Percentiles rank a stretch among this genome's conserved stretches.
Conservation (phyloP, 345 rosid species). For the Erodium maritimum region DNA sequence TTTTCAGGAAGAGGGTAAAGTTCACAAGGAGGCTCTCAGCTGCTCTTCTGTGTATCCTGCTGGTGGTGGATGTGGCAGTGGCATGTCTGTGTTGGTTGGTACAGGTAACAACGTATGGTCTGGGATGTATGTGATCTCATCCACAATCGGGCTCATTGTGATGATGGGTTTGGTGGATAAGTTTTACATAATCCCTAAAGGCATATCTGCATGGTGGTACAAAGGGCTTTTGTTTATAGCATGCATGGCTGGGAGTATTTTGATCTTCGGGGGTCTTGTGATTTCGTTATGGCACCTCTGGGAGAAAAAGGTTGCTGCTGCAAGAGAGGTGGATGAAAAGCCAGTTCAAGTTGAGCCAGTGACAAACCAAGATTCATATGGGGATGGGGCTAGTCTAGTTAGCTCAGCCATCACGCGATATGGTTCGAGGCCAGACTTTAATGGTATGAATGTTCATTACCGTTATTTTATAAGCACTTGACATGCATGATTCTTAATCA, state of each 20-base stretch:
- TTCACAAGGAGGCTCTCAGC: neutral
- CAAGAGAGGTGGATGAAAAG: too few species aligned
- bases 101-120: constrained; percentile 67
- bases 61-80: neutral
- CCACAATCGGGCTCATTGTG: constrained; percentile 46
- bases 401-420: constrained; percentile 10
- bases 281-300: constrained; percentile 61
- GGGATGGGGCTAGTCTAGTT: too few species aligned
- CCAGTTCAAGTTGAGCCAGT: neutral
- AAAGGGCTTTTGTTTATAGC: constrained; percentile 54
- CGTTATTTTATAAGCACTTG: neutral
- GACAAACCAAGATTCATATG: constrained; percentile 18
- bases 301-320: constrained; percentile 16
- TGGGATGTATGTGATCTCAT: constrained; percentile 46
- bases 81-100: constrained; percentile 72
- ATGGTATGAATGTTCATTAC: too few species aligned
- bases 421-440: constrained; percentile 78
- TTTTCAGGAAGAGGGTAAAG: constrained; percentile 73
- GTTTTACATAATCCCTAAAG: constrained; percentile 44
- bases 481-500: neutral
- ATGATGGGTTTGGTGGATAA: constrained; percentile 33
- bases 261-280: constrained; percentile 63
- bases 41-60: constrained; percentile 14
- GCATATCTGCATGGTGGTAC: constrained; percentile 65
- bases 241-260: constrained; percentile 56